Percentiles rank a stretch among this genome's conserved stretches.
These are phyloP conservation scores for Colletotrichum lupini DNA, from an alignment of 2,329 filamentous ascomycete species.

Conservation along the genomic window DNA sequence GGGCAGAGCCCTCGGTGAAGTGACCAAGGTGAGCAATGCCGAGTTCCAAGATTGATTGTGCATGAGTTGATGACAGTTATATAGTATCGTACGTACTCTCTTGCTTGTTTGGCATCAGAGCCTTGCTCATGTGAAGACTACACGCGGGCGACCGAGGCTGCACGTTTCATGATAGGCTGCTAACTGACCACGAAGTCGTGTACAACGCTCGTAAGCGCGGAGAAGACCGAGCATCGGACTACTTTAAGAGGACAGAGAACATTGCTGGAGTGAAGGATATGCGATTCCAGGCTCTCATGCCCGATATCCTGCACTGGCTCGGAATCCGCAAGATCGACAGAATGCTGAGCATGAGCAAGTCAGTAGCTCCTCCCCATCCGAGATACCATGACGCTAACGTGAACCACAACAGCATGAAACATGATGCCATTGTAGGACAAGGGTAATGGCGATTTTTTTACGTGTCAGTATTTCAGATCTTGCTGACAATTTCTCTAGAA, in stretches of 20 bases:
- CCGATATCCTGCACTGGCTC: conserved; percentile 96
- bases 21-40: conserved; percentile 81
- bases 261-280: conserved; percentile 97
- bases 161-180: background rate
- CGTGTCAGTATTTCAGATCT: background rate
- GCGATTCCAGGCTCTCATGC: conserved; percentile 98
- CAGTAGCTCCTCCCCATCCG: conserved; percentile 47
- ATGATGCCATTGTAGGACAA: conserved; percentile 87
- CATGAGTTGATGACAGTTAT: conserved; percentile 44
- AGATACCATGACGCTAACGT: conserved; percentile 7
- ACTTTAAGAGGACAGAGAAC: conserved; percentile 98
- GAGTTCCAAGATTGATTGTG: background rate
- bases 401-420: conserved; percentile 76
- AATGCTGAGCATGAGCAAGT: conserved; percentile 99
- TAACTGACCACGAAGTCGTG: conserved; percentile 54
- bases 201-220: conserved; percentile 87
- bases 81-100: conserved; percentile 57
- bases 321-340: conserved; percentile 98
- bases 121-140: background rate
- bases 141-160: background rate
- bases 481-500: conserved; percentile 56
- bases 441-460: conserved; percentile 60
- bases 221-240: conserved; percentile 85
- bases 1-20: conserved; percentile 92
- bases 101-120: background rate